phyloP scores from a whole-genome alignment of 352 stramenopile species.

The Globisporangium nunn region DNA sequence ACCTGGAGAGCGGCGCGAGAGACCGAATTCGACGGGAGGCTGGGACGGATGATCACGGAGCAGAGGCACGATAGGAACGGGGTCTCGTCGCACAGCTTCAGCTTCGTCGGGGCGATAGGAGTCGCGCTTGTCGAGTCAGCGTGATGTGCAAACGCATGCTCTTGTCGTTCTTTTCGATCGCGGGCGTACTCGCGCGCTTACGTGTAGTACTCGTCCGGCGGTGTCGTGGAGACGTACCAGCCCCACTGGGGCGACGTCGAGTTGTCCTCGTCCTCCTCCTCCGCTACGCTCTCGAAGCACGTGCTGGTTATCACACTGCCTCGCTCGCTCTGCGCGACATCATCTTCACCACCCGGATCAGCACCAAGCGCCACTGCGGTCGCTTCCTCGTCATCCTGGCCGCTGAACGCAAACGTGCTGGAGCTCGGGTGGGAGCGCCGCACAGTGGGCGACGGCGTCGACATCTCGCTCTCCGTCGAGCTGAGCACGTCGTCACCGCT shows the following conservation, averaged over 20 bases:
- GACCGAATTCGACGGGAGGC: too few relatives aligned
- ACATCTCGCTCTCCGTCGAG: slow-evolving; percentile 61
- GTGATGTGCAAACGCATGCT: too few relatives aligned
- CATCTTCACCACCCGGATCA: too few relatives aligned
- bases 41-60: too few relatives aligned
- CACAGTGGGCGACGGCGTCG: slow-evolving; percentile 22
- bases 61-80: too few relatives aligned
- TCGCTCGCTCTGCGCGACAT: too few relatives aligned
- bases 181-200: slow-evolving; percentile 3
- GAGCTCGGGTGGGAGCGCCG: slow-evolving; percentile 8
- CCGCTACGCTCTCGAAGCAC: slow-evolving; percentile 9
- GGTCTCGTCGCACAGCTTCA: too few relatives aligned
- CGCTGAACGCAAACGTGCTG: slow-evolving; percentile 9
- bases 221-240: slow-evolving; percentile 79
- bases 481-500: slow-evolving; percentile 47
- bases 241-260: slow-evolving; percentile 63
- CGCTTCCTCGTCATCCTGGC: slow-evolving; percentile 24
- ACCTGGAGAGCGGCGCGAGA: too few relatives aligned
- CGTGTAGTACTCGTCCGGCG: slow-evolving; percentile 63
- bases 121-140: too few relatives aligned
- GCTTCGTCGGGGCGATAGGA: too few relatives aligned
- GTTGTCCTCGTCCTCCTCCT: slow-evolving; percentile 35
- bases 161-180: background rate
- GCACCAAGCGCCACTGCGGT: background rate
- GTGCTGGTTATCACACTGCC: background rate